Base-by-base conservation (phyloP, 1,284 basidiomycete genomes). In the Moesziomyces sp. region DNA sequence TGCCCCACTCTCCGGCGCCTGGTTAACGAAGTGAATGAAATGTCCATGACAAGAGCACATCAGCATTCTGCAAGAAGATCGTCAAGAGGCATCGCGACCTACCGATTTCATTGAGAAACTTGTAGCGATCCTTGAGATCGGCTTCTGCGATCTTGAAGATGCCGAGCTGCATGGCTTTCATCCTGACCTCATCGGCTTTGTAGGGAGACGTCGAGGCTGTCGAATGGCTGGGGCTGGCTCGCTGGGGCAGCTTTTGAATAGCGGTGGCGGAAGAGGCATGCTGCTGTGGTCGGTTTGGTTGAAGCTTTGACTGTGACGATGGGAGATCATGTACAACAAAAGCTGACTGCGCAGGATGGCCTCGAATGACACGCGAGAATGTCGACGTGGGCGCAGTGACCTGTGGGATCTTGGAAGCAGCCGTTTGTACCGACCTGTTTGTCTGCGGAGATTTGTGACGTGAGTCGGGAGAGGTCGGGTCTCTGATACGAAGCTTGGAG, bases 1-100 rank as follows among this genome's bases (percentile, higher is more conserved):
- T 72, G 9, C 72, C 73, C 73, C 77, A 77, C 34, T 77, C 70
- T 19, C 73, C 74, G 5, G 58, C 46, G 26, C 70, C 73, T 74
- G 49, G 10, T n/a, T n/a, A n/a, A n/a, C n/a, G n/a, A n/a, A n/a
- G n/a, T n/a, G n/a, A 21, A 19, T 1, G 19, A 24, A 42, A 10
- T 8, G 9, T 9, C 3, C 30, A 2, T 11, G 30, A 28, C 26
- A 26, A 26, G 30, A 13, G 30, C 13, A 13, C 30, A 34, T 34
- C 30, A 34, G 30, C 30, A 10, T 34, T 34, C 30, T 34, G 30
- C 4, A 3, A n/a, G n/a, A n/a, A n/a, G n/a, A n/a, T n/a, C n/a
- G n/a, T n/a, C n/a, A n/a, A n/a, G n/a, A n/a, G n/a, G n/a, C n/a
- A n/a, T n/a, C n/a, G n/a, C n/a, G n/a, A n/a, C n/a, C n/a, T 49